Base-by-base conservation (phyloP, 1,284 basidiomycete species). In the Exobasidium cylindrosporum region DNA sequence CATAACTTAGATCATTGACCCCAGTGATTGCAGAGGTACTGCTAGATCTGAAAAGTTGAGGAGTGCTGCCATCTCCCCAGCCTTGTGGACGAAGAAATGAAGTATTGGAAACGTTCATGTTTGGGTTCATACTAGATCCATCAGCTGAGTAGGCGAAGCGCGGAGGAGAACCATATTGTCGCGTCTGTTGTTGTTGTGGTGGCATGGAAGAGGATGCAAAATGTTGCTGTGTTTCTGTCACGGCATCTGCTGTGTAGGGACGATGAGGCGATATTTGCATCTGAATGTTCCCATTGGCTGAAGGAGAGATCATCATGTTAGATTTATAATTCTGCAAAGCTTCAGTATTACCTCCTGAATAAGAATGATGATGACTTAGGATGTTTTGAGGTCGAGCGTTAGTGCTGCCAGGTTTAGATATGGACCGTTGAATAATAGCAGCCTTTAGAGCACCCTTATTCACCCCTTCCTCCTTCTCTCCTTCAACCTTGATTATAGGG, bases 201-300 rank as follows among this genome's bases (percentile, higher is more conserved):
- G 23, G 47, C 23, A 50, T 24, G n/a, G n/a, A n/a, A n/a, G n/a
- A n/a, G n/a, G n/a, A n/a, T n/a, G n/a, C n/a, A n/a, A n/a, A n/a
- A n/a, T n/a, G n/a, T n/a, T n/a, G n/a, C n/a, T n/a, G n/a, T n/a
- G n/a, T n/a, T 7, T 50, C 24, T 21, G 23, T 7, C 29, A 21
- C 26, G 21, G 47, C n/a, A 26, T 28, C 47, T 50, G 47, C 47
- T 50, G 47, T 50, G 21, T 24, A 24, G 17, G 47, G 47, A 21
- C 47, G 4, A 13, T 50, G 47, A 24, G 47, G 26, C 47, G 26
- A 3, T 28, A 28, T 28, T 50, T 26, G 21, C 5, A 6, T 50
- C 4, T 21, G 47, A 14, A 50, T 5, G 26, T 13, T 26, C 26
- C 35, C 35, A 17, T 40, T 40, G 10, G 10, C 35, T 10, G 35